phyloP scores from a whole-genome alignment of 306 rosid genomes.

The Comarum palustre region DNA sequence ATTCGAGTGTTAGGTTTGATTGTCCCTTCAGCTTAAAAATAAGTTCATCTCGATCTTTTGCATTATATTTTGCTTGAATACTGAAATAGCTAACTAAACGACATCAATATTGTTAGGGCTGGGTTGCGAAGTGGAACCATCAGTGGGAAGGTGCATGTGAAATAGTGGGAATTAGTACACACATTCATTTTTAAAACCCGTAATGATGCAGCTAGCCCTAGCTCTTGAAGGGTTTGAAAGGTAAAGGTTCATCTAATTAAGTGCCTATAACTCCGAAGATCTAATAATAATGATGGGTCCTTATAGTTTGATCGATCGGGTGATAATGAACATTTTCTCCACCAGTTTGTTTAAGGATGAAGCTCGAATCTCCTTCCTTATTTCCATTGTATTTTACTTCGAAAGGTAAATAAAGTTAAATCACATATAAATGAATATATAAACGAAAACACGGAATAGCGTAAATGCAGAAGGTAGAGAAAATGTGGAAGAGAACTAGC shows the following conservation, averaged over 20 bases:
- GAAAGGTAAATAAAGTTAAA: not conserved
- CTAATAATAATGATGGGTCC: not conserved
- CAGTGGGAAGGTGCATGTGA: constrained; percentile 30
- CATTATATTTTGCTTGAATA: constrained; percentile 1
- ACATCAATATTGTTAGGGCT: constrained; percentile 8
- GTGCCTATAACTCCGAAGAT: not conserved
- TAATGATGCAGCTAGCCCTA: not conserved
- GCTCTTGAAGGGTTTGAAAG: constrained; percentile 9
- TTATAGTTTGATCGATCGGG: not conserved
- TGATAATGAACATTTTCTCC: not conserved
- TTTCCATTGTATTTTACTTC: not conserved
- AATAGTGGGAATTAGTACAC: constrained; percentile 23
- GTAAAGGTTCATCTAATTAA: not conserved
- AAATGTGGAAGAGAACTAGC: no score
- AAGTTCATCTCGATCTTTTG: not conserved
- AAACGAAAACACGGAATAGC: not conserved
- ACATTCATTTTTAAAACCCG: not conserved
- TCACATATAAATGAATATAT: no score
- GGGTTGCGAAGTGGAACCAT: constrained; percentile 23
- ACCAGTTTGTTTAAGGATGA: not conserved
- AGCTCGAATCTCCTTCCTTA: not conserved
- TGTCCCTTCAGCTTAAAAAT: not conserved
- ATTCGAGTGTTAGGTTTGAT: constrained; percentile 6
- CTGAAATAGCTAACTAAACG: constrained; percentile 11
- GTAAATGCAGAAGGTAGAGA: not conserved